Base-by-base conservation (phyloP, 2,329 filamentous ascomycete genomes). In the Paecilomyces dactylethromorphus region DNA sequence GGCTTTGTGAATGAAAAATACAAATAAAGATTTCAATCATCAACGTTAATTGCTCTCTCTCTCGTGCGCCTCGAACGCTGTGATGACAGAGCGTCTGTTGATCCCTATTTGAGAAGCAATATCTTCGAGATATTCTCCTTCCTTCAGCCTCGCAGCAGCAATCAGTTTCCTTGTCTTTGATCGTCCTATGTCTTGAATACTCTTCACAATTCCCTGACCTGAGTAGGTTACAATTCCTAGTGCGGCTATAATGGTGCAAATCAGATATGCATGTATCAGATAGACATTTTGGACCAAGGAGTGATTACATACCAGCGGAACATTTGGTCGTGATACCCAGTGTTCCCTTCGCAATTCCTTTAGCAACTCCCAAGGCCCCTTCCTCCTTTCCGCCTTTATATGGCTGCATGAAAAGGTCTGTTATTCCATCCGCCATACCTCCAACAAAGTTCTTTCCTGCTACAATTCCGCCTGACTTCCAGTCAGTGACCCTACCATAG, bases 381-480 rank as follows among this genome's bases (percentile, higher is more conserved):
- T 70, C 68, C 12, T 71, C 66, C 56, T 66, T 67, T 3, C 63
- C 68, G 0, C 66, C 70, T 56, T 69, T 64, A 39, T 63, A 57
- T 4, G 70, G 70, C 29, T 70, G 63, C 7, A 62, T 65, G 12
- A 72, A 61, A 6, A 74, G 59, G 1, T 69, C 71, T 1, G 65
- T 60, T 3, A 75, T 29, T 0, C 71, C 72, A n/a, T 70, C 66
- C 3, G 60, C 64, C 51, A 76, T 65, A 1, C 72, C 73, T 13
- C 66, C 60, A 3, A 66, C 66, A 31, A 73, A 72, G 7, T 65
- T 68, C 64, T 70, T 74, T 6, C 69, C 69, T 1, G 68, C 74
- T 2, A 74, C 68, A 1, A 62, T 58, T 0, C 68, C 66, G 0
- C 73, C 74, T 21, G 66, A 71, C 33, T 68, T 68, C 64, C 66